These are phyloP conservation scores for Melastoma candidum DNA, from an alignment of 441 rosid species.

Conservation along the genomic window DNA sequence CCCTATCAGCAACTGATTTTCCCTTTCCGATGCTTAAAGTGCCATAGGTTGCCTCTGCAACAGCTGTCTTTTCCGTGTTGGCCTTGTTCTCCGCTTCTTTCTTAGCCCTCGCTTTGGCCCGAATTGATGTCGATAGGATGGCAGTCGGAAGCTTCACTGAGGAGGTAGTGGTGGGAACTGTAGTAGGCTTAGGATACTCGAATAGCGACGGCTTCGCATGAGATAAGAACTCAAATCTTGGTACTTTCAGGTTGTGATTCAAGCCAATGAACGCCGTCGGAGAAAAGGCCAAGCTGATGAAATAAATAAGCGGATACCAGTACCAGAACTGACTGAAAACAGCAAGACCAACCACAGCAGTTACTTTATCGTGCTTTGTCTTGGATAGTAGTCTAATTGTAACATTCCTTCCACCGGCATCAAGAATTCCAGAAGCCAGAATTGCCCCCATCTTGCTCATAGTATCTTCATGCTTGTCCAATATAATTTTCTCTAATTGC, in stretches of 20 bases:
- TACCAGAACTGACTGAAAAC: constrained; percentile 99
- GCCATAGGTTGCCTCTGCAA: constrained; percentile 36
- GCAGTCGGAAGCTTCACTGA: constrained; percentile 86
- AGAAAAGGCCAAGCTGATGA: constrained; percentile 84
- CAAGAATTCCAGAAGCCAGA: constrained; percentile 91
- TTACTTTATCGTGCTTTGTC: constrained; percentile 91
- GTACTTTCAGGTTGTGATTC: constrained; percentile 85
- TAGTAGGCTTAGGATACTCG: constrained; percentile 90
- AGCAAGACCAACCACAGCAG: constrained; percentile 95
- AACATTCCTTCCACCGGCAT: constrained; percentile 98
- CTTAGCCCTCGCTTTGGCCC: constrained; percentile 97
- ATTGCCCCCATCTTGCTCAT: constrained; percentile 99
- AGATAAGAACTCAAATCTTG: constrained; percentile 83
- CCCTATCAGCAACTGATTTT: constrained; percentile 59
- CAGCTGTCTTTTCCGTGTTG: constrained; percentile 55
- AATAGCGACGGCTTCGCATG: constrained; percentile 88
- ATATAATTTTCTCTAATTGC: constrained; percentile 84
- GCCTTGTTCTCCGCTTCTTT: constrained; percentile 96
- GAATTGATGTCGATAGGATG: constrained; percentile 81
- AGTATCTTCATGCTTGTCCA: constrained; percentile 92
- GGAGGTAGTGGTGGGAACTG: constrained; percentile 66
- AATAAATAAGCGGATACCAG: constrained; percentile 95
- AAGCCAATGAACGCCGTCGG: constrained; percentile 94
- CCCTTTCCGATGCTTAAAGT: constrained; percentile 45
- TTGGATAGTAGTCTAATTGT: constrained; percentile 87